phyloP scores from a whole-genome alignment of 805 yeast species.

The Metschnikowia baotianmanensis region DNA sequence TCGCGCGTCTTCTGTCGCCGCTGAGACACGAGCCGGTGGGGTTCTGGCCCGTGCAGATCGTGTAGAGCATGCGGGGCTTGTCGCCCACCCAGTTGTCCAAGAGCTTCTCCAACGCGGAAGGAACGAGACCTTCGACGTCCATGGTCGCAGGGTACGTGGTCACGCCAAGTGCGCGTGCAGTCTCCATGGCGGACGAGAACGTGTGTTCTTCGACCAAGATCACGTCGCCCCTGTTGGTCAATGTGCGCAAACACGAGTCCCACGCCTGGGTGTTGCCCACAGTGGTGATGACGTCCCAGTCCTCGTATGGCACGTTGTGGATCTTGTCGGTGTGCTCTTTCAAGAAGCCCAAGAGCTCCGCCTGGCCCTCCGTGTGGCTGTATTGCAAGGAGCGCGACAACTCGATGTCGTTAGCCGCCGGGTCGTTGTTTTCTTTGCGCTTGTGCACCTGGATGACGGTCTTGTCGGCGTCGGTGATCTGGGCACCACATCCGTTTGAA shows the following conservation, averaged over 20 bases:
- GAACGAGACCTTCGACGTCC: slow-evolving; percentile 77
- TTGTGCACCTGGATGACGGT: slow-evolving; percentile 45
- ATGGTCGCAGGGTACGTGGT: slow-evolving; percentile 69
- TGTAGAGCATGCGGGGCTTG: slow-evolving; percentile 85
- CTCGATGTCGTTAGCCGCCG: slow-evolving; percentile 51
- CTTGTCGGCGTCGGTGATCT: slow-evolving; percentile 42
- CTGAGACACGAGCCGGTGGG: slow-evolving; percentile 91
- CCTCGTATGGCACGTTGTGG: slow-evolving; percentile 45
- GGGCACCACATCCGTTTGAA: slow-evolving; percentile 70
- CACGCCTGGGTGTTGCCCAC: slow-evolving; percentile 90
- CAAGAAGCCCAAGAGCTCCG: slow-evolving; percentile 63
- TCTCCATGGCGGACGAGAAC: slow-evolving; percentile 81
- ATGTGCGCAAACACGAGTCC: slow-evolving; percentile 79
- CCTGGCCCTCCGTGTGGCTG: slow-evolving; percentile 81
- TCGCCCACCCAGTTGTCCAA: slow-evolving; percentile 68
- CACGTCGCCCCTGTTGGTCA: slow-evolving; percentile 77
- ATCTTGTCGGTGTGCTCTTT: slow-evolving; percentile 66
- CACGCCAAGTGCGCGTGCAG: slow-evolving; percentile 72
- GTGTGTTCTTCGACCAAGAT: slow-evolving; percentile 79
- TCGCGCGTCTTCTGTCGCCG: slow-evolving; percentile 68
- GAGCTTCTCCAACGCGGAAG: slow-evolving; percentile 60
- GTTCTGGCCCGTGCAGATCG: slow-evolving; percentile 95
- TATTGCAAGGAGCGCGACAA: slow-evolving; percentile 87
- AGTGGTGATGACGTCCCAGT: slow-evolving; percentile 72
- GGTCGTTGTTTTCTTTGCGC: slow-evolving; percentile 21